These are phyloP conservation scores for Trametopsis cervina DNA, from an alignment of 768 basidiomycete genomes.

Conservation along the genomic window DNA sequence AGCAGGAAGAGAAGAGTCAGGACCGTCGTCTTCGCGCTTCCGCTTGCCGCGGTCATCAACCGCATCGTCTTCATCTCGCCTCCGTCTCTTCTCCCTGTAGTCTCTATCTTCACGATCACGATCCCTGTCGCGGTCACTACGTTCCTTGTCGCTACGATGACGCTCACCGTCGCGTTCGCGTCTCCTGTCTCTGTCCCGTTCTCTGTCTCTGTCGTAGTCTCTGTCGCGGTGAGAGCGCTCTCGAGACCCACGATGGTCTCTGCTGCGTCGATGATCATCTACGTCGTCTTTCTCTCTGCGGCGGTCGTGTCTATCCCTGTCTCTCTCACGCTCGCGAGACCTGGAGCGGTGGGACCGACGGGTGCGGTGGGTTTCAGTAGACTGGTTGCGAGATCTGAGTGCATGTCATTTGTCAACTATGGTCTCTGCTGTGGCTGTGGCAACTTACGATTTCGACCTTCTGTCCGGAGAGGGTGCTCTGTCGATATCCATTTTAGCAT, in stretches of 20 bases:
- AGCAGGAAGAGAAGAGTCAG: slow-evolving; percentile 36
- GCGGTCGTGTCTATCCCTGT: slow-evolving; percentile 49
- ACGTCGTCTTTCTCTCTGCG: slow-evolving; percentile 45
- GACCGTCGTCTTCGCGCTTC: slow-evolving; percentile 51
- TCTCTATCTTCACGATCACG: slow-evolving; percentile 45
- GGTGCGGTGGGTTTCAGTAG: slow-evolving; percentile 70
- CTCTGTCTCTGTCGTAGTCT: slow-evolving; percentile 37
- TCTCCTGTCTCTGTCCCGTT: slow-evolving; percentile 31
- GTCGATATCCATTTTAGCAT: slow-evolving; percentile 59
- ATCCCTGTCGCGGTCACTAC: slow-evolving; percentile 45
- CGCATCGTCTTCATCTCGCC: slow-evolving; percentile 54
- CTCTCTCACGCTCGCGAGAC: slow-evolving; percentile 59
- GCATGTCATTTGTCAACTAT: slow-evolving; percentile 1
- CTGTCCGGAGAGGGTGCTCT: slow-evolving; percentile 24
- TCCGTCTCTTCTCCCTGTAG: slow-evolving; percentile 47
- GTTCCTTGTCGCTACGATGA: slow-evolving; percentile 41
- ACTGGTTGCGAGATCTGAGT: slow-evolving; percentile 58
- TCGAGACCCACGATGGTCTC: slow-evolving; percentile 28
- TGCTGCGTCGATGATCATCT: slow-evolving; percentile 44
- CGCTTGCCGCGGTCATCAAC: slow-evolving; percentile 58
- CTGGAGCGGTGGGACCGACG: slow-evolving; percentile 65
- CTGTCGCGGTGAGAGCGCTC: slow-evolving; percentile 38
- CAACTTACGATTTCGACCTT: slow-evolving; percentile 30
- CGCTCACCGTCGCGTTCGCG: slow-evolving; percentile 36
- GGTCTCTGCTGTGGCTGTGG: not conserved